Evolutionary conservation across 768 basidiomycete genomes (phyloP), one percentile per base, ranked within the genome.

Genomic region (Lentinula guzmanii): DNA sequence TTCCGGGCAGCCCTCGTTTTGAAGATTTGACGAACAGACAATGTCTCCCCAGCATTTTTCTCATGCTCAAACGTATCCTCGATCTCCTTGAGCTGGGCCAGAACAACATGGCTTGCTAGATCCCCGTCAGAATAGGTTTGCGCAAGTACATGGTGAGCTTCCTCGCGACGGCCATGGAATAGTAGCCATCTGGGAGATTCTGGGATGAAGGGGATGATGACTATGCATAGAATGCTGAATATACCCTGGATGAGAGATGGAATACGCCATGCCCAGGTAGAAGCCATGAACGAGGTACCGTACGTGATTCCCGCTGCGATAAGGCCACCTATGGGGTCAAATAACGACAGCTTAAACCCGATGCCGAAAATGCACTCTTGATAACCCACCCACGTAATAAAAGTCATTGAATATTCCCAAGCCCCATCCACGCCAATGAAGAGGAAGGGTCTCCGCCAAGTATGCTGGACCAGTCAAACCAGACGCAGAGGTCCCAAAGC

Each of bases 101-200:
- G n/a, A 8, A 72, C 63, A 1, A 76, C 70, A 9, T 69, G 64
- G 16, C 69, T 69, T 35, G 67, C 65, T 34, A 70, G 64, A 57
- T 66, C 62, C 3, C 66, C 69, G 10, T 68, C 67, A 45, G 70
- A 70, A 51, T 70, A 69, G 3, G 73, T 70, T 42, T 66, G 68
- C 0, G 74, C 70, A 3, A 75, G 65, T 31, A 73, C 67, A 13
- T 51, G 52, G 28, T 67, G 65, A 1, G 71, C 73, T 35, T 74
- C 72, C 9, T 72, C 72, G 3, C 58, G 60, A 9, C 71, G 63
- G 7, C 69, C 72, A 55, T 70, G 71, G 53, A 68, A 71, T 39
- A 71, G 67, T 33, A 75, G 64, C 77, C 77, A 79, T 1, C 77
- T 66, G 0, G 77, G 77, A 16, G 75, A 76, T 58, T 77, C 77